Evolutionary conservation across 352 stramenopile genomes (phyloP), one percentile per base, ranked within the genome.

Genomic region (Phytophthora chlamydospora): DNA sequence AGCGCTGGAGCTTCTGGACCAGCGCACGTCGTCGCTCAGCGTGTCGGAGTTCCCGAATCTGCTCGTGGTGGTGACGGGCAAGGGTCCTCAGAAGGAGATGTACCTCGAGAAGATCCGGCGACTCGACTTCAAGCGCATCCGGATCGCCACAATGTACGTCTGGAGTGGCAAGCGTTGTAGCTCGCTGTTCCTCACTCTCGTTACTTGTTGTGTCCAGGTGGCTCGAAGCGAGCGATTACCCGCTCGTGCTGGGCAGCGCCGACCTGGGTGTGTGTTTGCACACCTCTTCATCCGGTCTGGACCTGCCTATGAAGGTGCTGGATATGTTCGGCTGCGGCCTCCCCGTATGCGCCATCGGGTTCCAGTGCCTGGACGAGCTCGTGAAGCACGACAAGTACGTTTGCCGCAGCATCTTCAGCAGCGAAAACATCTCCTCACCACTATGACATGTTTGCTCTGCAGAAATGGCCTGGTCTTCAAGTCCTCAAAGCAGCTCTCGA

Each of bases 271-370:
- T 99, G 34, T 99, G 92, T 31, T 81, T 99, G n/a, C 98, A 99
- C 82, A 99, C 96, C 9, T 99, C 95, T 4, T 99, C 97, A 3
- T 99, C 91, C 5, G 98, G 97, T 0, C 73, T 99, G 32, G 98
- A 99, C 76, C 74, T 99, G 39, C 98, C 98, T 5, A 99, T 99
- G 97, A 99, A 99, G 58, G 97, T 99, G 40, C 78, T 99, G 32
- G 98, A 99, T 77, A 99, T 99, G 93, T 99, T 99, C 83, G 98
- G 98, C 33, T 98, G 91, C 57, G 85, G 89, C 12, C 79, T 99
- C 33, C 98, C 98, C 14, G 98, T 99, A 0, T 99, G 96, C 66
- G 97, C 97, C 3, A 85, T 98, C 31, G 78, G 76, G 38, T 99
- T 99, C 82, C 76, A 90, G 49, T 99, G 95, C 61, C 72, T 99